Base-by-base conservation (phyloP, 306 rosid species). In the Malus sylvestris region DNA sequence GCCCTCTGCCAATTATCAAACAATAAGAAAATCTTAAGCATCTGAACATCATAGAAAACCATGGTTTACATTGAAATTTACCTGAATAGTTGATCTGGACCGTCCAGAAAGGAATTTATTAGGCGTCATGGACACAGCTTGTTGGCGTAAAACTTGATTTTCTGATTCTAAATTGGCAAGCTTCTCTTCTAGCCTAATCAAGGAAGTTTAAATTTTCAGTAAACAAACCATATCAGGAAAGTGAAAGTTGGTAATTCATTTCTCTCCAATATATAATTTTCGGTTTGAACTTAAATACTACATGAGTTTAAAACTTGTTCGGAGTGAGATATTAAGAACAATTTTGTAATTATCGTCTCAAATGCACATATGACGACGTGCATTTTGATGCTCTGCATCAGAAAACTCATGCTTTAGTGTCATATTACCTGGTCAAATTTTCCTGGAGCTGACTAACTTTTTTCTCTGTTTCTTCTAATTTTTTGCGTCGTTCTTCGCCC, bases 91-190 rank as follows among this genome's bases (percentile, higher is more conserved):
- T 72, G 97, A 92, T 82, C 97, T 87, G 20, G 97, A 83, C 72
- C 96, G 92, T 78, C 92, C 93, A 38, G 93, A 83, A 67, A 83
- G 92, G 87, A 90, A 88, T 85, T 92, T 92, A 75, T 83, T 92
- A 40, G 97, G 97, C 67, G 97, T 87, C 89, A 92, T 92, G 75
- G 97, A 90, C 79, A 92, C 86, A 45, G 97, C 90, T 88, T 92
- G 97, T 78, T 92, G 97, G 42, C 97, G 96, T 42, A 92, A 85
- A 81, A 92, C 97, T 68, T 89, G 91, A 73, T 90, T 92, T 86
- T 92, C 97, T 49, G 96, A 92, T 86, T 88, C 97, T 80, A 89
- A 83, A 80, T 92, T 92, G 75, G 83, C 45, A 75, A 87, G 86
- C 87, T 87, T 92, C 86, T 92, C 97, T 81, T 92, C 97, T 87